These are phyloP conservation scores for Wickerhamiella sergipiensis DNA, from an alignment of 805 yeast genomes.

Conservation along the genomic window DNA sequence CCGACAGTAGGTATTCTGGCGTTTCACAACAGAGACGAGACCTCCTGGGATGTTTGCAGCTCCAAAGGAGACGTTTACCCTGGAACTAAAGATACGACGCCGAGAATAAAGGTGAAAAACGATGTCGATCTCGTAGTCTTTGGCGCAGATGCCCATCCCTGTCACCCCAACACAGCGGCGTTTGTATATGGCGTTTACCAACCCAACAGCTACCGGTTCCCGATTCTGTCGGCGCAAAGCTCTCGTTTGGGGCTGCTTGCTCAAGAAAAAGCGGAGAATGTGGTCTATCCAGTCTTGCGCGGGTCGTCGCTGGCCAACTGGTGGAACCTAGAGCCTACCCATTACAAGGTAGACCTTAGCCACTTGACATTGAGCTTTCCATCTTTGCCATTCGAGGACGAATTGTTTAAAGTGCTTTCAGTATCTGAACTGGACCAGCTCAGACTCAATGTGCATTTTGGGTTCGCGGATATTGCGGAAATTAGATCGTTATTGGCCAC, in stretches of 20 bases:
- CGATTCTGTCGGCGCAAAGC: background rate
- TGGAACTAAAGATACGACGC: background rate
- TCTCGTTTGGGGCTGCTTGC: background rate
- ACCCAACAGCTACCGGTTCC: background rate
- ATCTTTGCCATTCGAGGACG: background rate
- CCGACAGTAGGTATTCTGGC: background rate
- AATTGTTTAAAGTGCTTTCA: background rate
- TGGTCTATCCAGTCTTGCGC: background rate
- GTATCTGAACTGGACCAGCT: background rate
- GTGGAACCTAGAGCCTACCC: background rate
- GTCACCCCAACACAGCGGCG: background rate
- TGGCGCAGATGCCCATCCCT: constrained; percentile 2
- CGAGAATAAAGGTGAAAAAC: background rate
- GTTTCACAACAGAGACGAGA: background rate
- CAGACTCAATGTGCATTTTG: background rate
- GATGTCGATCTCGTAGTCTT: background rate
- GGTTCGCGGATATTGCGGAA: background rate
- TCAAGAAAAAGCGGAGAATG: background rate
- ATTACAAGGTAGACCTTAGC: background rate
- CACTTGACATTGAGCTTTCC: background rate
- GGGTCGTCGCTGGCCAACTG: background rate
- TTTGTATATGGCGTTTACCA: background rate
- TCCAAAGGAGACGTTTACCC: background rate
- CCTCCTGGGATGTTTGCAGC: background rate
- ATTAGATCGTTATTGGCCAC: background rate